Evolutionary conservation across 2,329 filamentous ascomycete genomes (phyloP).

Genomic region (Westerdykella ornata): DNA sequence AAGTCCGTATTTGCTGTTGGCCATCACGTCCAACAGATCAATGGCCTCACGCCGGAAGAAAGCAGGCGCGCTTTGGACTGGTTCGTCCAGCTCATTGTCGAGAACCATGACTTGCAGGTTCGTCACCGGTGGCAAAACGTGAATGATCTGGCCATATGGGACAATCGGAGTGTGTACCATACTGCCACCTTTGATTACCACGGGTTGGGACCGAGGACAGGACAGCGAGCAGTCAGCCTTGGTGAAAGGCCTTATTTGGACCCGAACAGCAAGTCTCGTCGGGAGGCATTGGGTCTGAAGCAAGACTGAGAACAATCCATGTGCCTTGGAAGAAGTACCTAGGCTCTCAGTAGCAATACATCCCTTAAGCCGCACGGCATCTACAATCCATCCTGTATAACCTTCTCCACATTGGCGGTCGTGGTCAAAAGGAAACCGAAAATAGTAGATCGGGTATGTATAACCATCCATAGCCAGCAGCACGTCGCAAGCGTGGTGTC

Average conservation of each 20-base stretch:
- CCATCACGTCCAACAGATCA: slow-evolving; percentile 37
- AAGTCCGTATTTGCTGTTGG: slow-evolving; percentile 46
- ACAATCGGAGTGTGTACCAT: slow-evolving; percentile 55
- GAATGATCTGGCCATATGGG: slow-evolving; percentile 56
- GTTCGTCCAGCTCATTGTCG: slow-evolving; percentile 39
- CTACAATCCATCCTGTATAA: too few relatives aligned
- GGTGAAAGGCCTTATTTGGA: slow-evolving; percentile 54
- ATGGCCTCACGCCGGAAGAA: slow-evolving; percentile 42
- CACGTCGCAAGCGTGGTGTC: too few relatives aligned
- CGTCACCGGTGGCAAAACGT: slow-evolving; percentile 45
- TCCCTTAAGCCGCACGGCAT: too few relatives aligned
- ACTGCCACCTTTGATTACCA: slow-evolving; percentile 58
- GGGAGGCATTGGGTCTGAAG: slow-evolving; percentile 32
- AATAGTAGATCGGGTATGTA: too few relatives aligned
- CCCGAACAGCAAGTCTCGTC: slow-evolving; percentile 44
- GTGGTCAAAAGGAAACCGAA: too few relatives aligned
- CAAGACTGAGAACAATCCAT: background rate
- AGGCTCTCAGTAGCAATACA: too few relatives aligned
- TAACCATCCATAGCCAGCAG: too few relatives aligned
- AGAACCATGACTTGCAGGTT: slow-evolving; percentile 49
- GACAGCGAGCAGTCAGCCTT: slow-evolving; percentile 51
- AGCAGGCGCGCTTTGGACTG: slow-evolving; percentile 39
- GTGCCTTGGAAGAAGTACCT: too few relatives aligned
- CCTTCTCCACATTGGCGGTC: too few relatives aligned
- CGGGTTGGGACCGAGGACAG: slow-evolving; percentile 47